phyloP scores from a whole-genome alignment of 2,329 filamentous ascomycete genomes.

The Penicillium sp. region DNA sequence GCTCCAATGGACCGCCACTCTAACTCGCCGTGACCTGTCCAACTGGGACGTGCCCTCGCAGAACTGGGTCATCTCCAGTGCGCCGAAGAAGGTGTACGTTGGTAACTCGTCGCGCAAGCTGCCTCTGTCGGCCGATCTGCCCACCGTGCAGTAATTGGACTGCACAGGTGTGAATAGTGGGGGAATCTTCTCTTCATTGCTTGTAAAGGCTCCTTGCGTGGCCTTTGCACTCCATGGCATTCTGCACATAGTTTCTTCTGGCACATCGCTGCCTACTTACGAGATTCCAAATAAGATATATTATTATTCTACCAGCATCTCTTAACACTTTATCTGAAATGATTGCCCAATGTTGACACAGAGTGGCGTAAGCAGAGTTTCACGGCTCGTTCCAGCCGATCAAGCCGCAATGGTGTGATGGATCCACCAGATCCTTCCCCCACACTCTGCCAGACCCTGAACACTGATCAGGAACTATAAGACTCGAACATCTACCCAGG shows the following conservation, averaged over 20 bases:
- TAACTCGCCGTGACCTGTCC: constrained; percentile 79
- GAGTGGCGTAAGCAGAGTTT: not conserved
- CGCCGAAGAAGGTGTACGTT: constrained; percentile 62
- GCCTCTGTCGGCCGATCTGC: constrained; percentile 47
- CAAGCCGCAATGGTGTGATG: not conserved
- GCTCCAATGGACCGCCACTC: constrained; percentile 64
- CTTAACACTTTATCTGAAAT: too few species aligned
- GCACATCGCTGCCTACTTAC: not conserved
- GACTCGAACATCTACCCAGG: not conserved
- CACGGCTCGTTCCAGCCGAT: not conserved
- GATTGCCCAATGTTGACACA: not conserved
- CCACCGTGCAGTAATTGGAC: constrained; percentile 24
- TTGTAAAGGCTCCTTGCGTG: not conserved
- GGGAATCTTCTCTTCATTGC: not conserved
- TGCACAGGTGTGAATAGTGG: not conserved
- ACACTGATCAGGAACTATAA: not conserved
- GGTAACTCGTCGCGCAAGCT: constrained; percentile 61
- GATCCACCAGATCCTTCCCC: not conserved
- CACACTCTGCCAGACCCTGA: not conserved
- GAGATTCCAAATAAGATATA: not conserved
- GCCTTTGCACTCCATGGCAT: not conserved
- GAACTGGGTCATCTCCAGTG: constrained; percentile 72
- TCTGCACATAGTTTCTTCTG: not conserved
- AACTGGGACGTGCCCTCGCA: constrained; percentile 82
- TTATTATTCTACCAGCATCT: not conserved